phyloP scores from a whole-genome alignment of 495 filamentous ascomycete species.

The Clavariopsis aquatica region DNA sequence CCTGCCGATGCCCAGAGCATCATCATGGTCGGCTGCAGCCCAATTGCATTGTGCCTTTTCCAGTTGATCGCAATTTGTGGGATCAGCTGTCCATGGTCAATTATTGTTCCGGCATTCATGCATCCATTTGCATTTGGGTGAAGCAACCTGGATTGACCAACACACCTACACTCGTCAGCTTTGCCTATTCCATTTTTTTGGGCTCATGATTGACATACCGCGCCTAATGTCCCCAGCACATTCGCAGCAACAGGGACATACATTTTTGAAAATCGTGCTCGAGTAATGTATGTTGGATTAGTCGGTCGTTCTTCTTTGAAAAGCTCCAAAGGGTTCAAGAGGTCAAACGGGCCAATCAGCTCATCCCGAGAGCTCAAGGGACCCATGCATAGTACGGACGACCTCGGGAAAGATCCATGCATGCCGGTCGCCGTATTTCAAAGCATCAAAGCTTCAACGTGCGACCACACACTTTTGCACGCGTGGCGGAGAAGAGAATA shows the following conservation, averaged over 20 bases:
- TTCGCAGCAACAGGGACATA: constrained; percentile 57
- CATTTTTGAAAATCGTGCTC: constrained; percentile 43
- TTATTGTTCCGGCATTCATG: constrained; percentile 1
- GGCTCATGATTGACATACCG: constrained; percentile 46
- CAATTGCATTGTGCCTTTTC: constrained; percentile 58
- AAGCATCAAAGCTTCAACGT: constrained; percentile 1
- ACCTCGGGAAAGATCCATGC: neutral
- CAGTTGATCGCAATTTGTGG: constrained; percentile 69
- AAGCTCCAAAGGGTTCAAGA: no score
- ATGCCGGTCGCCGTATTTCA: constrained; percentile 7
- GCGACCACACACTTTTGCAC: neutral
- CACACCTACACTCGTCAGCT: constrained; percentile 43
- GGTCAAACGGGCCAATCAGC: no score
- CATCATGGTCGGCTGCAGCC: constrained; percentile 67
- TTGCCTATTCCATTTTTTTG: constrained; percentile 23
- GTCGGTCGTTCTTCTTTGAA: no score
- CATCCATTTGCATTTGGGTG: neutral
- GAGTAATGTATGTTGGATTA: no score
- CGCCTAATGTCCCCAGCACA: constrained; percentile 59
- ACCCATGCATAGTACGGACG: constrained; percentile 25
- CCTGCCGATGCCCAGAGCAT: constrained; percentile 66
- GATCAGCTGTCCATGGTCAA: constrained; percentile 51
- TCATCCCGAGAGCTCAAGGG: no score
- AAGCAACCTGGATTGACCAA: constrained; percentile 56
- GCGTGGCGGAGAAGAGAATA: constrained; percentile 6